phyloP scores from a whole-genome alignment of 1,284 basidiomycete species.

The Paramarasmius palmivorus region DNA sequence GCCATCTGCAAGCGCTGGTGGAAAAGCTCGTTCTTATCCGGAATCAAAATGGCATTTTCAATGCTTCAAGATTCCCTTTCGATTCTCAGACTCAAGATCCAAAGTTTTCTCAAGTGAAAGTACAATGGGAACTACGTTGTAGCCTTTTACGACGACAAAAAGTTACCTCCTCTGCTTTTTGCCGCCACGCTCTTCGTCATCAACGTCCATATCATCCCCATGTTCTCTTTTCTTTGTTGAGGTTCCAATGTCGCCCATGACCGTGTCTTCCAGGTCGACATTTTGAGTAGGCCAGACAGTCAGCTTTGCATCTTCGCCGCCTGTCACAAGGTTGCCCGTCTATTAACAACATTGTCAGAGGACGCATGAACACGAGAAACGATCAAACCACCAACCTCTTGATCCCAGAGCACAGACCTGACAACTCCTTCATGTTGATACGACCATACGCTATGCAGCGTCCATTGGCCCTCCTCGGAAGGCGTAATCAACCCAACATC shows the following conservation, averaged over 20 bases:
- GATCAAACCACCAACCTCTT: constrained; percentile 46
- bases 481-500: constrained; percentile 54
- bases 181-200: no score
- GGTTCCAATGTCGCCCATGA: constrained; percentile 12
- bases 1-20: no score
- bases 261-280: constrained; percentile 16
- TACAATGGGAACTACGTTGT: no score
- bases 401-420: constrained; percentile 57
- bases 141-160: no score
- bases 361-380: not conserved
- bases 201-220: no score
- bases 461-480: constrained; percentile 37
- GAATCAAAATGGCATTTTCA: no score
- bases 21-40: no score
- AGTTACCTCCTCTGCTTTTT: no score
- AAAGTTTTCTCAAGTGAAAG: no score
- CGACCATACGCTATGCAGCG: constrained; percentile 50
- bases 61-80: no score
- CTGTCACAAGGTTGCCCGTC: constrained; percentile 53
- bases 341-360: constrained; percentile 21
- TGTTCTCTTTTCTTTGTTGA: no score
- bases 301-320: constrained; percentile 63
- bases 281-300: constrained; percentile 44
- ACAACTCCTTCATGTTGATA: constrained; percentile 57
- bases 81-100: no score